Evolutionary conservation across 75 land plant genomes (phyloP), one percentile per base, ranked within the genome.

Genomic region (Cryptomeria japonica): DNA sequence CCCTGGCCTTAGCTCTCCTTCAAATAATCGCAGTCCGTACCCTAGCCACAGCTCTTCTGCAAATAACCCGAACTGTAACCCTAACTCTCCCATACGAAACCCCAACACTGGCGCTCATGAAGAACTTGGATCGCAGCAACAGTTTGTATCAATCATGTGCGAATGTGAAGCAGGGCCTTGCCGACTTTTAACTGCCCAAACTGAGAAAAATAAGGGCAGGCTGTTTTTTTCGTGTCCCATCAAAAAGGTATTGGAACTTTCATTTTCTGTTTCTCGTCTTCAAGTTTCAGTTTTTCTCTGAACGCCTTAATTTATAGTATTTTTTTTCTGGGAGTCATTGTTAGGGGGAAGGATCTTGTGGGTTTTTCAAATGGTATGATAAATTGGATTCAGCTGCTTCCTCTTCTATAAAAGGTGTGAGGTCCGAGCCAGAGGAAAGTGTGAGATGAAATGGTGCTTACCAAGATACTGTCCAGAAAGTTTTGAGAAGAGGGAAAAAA

Each of bases 291-390:
- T 31, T 13, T 80, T 53, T 6, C 70, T 58, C n/a, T 49, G 18
- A 84, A 75, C 53, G 58, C 53, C 5, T 36, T 41, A 36, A 72
- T 14, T 85, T 77, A 19, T 34, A n/a, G n/a, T 36, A 0, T 44
- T 3, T 49, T 49, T 49, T 49, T 49, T 9, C 12, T 49, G 51
- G 51, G 10, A 11, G 10, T 92, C 86, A 18, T 87, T 55, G 56
- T 91, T 44, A 90, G 86, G 87, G 87, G 68, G 89, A 80, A 39
- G 88, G 84, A 16, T 89, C 89, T 87, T 91, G 92, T 89, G 91
- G 93, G 19, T 92, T 90, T 46, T 92, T 92, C 90, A 87, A 89
- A 82, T 92, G 93, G 93, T 88, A 90, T 87, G 80, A 90, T 80
- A 90, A 92, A n/a, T 51, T 41, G 34, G 37, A 39, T 37, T 5